Base-by-base conservation (phyloP, 1,284 basidiomycete species). In the Irpex rosettiformis region DNA sequence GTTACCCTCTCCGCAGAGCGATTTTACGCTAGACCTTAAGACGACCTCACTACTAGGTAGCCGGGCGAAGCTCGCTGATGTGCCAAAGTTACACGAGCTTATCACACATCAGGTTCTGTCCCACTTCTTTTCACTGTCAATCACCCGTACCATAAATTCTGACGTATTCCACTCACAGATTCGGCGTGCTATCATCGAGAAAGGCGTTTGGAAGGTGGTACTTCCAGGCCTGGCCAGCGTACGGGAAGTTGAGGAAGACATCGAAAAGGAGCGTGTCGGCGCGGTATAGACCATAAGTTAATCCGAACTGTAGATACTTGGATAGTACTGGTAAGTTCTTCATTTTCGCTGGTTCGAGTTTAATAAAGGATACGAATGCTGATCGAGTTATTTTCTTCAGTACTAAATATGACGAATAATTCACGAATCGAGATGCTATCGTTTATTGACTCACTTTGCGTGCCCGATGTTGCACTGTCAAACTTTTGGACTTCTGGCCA, bases 11-110 rank as follows among this genome's bases (percentile, higher is more conserved):
- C 69, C 69, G 2, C 66, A 68, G 18, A 67, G 66, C 22, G 70
- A 59, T 30, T 68, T 92, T 66, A 82, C 79, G 3, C 79, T 92
- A 10, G 82, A 86, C 64, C 75, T 92, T 27, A 83, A 83, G 54
- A 91, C 86, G 27, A 89, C 83, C 5, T 93, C 91, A 24, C 78
- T 91, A 2, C 84, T 93, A 80, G 90, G 90, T 40, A 92, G 89
- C 64, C 84, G 90, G 42, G 90, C 91, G 37, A 91, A 92, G 71
- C 78, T 93, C 1, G 89, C 88, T 37, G 89, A 93, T 66, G 88
- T 93, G 3, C 90, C 91, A 25, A 93, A 93, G 69, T 74, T 93
- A 11, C 91, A 93, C 63, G 90, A 93, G 68, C 75, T 93, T 51
- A 91, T 93, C 43, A 84, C 89, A 65, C 80, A 85, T 66, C 89